These are phyloP conservation scores for Crithidia fasciculata DNA, from an alignment of 208 protist species.

Conservation along the genomic window DNA sequence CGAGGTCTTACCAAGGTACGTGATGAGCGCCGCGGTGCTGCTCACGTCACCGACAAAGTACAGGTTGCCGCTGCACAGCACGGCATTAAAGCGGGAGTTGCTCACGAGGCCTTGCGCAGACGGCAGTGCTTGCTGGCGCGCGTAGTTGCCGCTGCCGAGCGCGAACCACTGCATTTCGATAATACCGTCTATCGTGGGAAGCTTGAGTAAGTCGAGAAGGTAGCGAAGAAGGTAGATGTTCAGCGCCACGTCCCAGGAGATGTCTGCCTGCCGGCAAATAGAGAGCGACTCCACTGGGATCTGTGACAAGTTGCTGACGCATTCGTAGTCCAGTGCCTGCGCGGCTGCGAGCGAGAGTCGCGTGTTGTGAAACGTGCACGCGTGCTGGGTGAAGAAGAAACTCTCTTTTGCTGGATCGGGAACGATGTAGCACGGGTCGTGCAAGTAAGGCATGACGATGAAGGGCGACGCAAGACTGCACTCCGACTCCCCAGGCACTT, in stretches of 20 bases:
- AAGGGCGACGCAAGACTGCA: background rate
- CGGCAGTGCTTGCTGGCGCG: slow-evolving; percentile 3
- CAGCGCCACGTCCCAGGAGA: background rate
- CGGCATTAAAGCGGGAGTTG: slow-evolving; percentile 19
- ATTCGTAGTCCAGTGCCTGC: background rate
- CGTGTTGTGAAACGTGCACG: background rate
- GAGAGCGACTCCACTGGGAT: background rate
- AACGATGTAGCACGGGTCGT: background rate
- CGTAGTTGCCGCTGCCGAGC: slow-evolving; percentile 19
- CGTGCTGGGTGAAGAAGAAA: background rate
- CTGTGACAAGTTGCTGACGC: background rate
- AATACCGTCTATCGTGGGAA: slow-evolving; percentile 26
- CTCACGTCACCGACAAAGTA: slow-evolving; percentile 40
- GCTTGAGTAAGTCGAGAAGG: background rate
- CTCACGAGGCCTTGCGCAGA: slow-evolving; percentile 24
- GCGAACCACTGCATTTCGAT: slow-evolving; percentile 40
- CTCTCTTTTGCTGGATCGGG: background rate
- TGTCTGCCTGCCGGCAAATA: background rate
- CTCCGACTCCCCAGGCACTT: background rate
- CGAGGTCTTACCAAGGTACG: slow-evolving; percentile 25
- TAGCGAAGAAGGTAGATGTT: background rate
- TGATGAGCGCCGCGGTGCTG: slow-evolving; percentile 36
- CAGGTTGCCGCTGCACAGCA: slow-evolving; percentile 37
- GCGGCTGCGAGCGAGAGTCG: background rate
- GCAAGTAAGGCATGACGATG: background rate